Conservation (phyloP, 2,329 filamentous ascomycete species). For the Ophiosphaerella narmari region DNA sequence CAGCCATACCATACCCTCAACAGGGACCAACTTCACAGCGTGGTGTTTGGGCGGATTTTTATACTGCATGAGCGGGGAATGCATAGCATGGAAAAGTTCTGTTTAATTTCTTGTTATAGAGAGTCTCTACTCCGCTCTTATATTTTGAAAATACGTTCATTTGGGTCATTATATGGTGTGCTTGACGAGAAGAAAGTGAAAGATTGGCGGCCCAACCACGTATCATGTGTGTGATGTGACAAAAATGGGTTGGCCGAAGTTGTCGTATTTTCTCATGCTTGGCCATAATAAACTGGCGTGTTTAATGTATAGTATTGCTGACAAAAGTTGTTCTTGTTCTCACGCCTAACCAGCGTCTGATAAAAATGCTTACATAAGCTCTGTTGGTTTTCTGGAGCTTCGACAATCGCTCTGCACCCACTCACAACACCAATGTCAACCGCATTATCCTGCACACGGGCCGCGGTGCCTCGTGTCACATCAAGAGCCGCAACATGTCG, state of each 20-base stretch:
- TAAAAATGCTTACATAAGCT: constrained; percentile 27
- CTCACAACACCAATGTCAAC: constrained; percentile 58
- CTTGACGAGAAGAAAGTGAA: no score
- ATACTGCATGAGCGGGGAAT: constrained; percentile 31
- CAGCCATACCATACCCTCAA: not conserved
- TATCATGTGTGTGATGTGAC: no score
- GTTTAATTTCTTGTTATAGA: constrained; percentile 13
- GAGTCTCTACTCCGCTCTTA: not conserved
- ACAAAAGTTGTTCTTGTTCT: no score
- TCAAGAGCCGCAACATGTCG: constrained; percentile 19
- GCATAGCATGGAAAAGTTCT: constrained; percentile 29
- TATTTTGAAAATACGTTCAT: not conserved
- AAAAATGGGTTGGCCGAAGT: no score
- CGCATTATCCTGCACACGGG: constrained; percentile 63
- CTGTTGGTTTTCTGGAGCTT: constrained; percentile 27
- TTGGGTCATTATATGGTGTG: not conserved
- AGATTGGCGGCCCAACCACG: no score
- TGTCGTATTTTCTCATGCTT: no score
- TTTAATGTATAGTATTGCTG: no score
- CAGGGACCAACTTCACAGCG: constrained; percentile 28
- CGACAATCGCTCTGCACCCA: constrained; percentile 12
- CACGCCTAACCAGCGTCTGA: no score
- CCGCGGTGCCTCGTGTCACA: constrained; percentile 42
- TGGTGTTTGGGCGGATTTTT: constrained; percentile 39
- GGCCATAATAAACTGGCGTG: no score